Evolutionary conservation across 2,329 filamentous ascomycete species (phyloP), one percentile per base, ranked within the genome.

Genomic region (Helotiales sp.): DNA sequence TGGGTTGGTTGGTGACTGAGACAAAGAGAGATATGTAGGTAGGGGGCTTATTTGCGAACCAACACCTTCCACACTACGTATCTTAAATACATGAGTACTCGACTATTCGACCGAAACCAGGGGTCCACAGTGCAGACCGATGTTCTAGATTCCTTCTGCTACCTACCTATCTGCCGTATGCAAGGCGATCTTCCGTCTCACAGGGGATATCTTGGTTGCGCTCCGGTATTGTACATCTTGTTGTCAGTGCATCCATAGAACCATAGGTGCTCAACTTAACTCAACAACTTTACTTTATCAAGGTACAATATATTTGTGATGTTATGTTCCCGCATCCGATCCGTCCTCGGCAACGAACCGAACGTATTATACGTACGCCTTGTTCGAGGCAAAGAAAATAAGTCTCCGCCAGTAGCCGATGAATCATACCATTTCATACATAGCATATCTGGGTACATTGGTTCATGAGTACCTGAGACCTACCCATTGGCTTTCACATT

Each of bases 131-230:
- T 57, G 26, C 28, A 34, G 20, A 24, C 15, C n/a, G n/a, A n/a
- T n/a, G 32, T 57, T 57, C 54, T 57, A 24, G 54, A 37, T 57
- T 15, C 54, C 11, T 40, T 57, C 32, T 40, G 54, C 32, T 40
- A 57, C 32, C 54, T 57, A 24, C 54, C 54, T 26, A 15, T 45
- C n/a, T 45, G 40, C 30, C 28, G 49, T 30, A 52, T 55, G 54
- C 54, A 32, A 57, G 32, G 54, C 54, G 54, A 57, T 30, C 20
- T 57, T 40, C 54, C 54, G 54, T 57, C 54, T 40, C 54, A 40
- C 54, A 40, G 30, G 15, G 17, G 10, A 8, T 32, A 32, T 22
- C 32, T 40, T 57, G 20, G 30, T n/a, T 45, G 17, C 40, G 40
- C n/a, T 45, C 40, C 17, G 40, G 40, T 45, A n/a, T 45, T 45